Conservation (phyloP, 2,329 filamentous ascomycete species). For the Ophiostoma australiae region DNA sequence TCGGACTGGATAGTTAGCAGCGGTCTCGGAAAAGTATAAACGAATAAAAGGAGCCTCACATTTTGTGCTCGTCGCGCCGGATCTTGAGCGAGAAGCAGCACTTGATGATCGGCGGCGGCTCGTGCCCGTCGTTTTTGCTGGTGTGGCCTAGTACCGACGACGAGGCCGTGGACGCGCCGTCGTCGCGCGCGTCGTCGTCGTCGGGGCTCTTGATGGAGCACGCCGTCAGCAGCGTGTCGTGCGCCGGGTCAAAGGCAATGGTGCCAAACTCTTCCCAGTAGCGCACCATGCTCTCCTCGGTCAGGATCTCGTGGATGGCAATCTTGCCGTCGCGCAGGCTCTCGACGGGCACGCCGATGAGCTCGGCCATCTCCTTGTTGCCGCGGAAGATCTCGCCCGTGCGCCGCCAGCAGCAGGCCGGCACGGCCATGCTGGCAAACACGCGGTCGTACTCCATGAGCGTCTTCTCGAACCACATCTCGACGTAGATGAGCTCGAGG, state of each 20-base stretch:
- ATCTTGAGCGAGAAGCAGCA: conserved; percentile 99
- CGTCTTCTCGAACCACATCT: conserved; percentile 98
- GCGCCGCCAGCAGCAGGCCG: conserved; percentile 92
- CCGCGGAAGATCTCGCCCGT: conserved; percentile 96
- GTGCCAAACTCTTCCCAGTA: conserved; percentile 99
- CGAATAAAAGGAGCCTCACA: conserved; percentile 55
- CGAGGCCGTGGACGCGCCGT: conserved; percentile 40
- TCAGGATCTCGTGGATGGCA: conserved; percentile 90
- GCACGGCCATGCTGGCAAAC: conserved; percentile 98
- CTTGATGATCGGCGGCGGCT: conserved; percentile 54
- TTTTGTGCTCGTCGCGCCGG: conserved; percentile 86
- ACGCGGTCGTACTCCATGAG: conserved; percentile 98
- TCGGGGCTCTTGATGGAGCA: conserved; percentile 84
- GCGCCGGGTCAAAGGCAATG: conserved; percentile 89
- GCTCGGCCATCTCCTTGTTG: conserved; percentile 97
- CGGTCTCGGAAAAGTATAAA: not conserved
- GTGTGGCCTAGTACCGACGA: not conserved
- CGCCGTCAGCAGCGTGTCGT: conserved; percentile 92
- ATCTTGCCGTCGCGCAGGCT: conserved; percentile 88
- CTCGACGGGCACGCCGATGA: conserved; percentile 90
- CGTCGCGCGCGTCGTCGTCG: conserved; percentile 44
- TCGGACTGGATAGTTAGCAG: conserved; percentile 60
- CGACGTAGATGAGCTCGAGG: conserved; percentile 87
- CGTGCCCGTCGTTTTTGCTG: not conserved
- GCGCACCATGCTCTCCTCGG: conserved; percentile 87